Evolutionary conservation across 1,139 yeast genomes (phyloP), one percentile per base, ranked within the genome.

Genomic region (Taiozyma sp.): DNA sequence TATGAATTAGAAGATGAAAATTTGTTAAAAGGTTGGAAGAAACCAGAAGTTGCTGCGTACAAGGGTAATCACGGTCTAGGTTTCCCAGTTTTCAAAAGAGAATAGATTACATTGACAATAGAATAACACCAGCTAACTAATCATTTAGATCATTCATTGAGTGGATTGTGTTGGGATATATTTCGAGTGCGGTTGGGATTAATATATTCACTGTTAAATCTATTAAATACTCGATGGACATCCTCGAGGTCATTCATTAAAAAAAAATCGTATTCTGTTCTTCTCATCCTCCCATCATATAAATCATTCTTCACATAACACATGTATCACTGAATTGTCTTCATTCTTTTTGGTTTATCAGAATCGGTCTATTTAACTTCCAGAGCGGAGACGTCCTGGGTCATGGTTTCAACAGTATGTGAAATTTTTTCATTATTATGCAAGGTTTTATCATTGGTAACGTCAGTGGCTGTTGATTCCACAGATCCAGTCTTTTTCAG

Each of bases 1-100:
- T 83, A 80, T 64, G 65, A 69, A 54, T 62, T 83, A 45, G 76
- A 76, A 30, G 77, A 81, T 50, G 69, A 69, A 29, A 53, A 61
- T 1, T 71, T 77, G 1, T 71, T 81, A 56, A 58, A 68, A 30
- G 69, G 63, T 42, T 82, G 88, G 88, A 62, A 63, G 9, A 70
- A 74, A 14, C 85, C 87, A 1, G 66, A 75, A 53, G 66, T 67
- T 19, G 78, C 80, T 4, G 70, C 73, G 26, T 82, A 82, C 62
- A 72, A 68, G 49, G 86, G 86, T 1, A 70, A 71, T 48, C 88
- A 82, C 59, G 87, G 87, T 0, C 61, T 80, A 28, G 51, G 58
- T 43, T 58, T 59, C 53, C 63, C 64, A 28, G 57, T 52, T 7
- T 61, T 61, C 39, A 41, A 56, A 45, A 56, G 44, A 40, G 51